Evolutionary conservation across 371 early-diverging fungal genomes (phyloP), one percentile per base, ranked within the genome.

Genomic region (Rhizopus sp.): DNA sequence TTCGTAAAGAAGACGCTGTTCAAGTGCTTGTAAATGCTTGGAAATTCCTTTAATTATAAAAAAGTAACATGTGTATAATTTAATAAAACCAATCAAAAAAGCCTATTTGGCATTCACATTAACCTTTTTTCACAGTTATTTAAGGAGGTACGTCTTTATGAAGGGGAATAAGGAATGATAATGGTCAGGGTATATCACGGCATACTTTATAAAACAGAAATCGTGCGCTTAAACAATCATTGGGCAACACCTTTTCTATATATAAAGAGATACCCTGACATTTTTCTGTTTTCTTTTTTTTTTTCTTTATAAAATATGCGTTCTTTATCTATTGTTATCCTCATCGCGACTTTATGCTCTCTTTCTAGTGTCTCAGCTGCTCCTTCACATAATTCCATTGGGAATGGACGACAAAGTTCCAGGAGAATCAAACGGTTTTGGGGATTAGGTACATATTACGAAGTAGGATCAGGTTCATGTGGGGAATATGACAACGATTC

Each of bases 21-120:
- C 79, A 77, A 58, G 69, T 86, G 32, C 69, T 93, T 45, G 51
- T 91, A 29, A 52, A 77, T 8, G 89, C 93, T 39, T 87, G 86
- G 88, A 68, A 77, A 63, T 47, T 73, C 29, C 73, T 88, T 44
- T 83, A 75, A 66, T 23, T 62, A 23, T 23, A 1, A 23, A 23
- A 23, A 23, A 23, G 23, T 23, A 23, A 23, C 2, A 23, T 23
- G 23, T 23, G 23, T 23, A 23, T 23, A 23, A 50, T 32, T n/a
- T 39, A 51, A 12, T 40, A 15, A 48, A 30, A 48, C 32, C 17
- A 55, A 5, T n/a, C 33, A 44, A 30, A 29, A 40, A 29, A 41
- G 30, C 32, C 34, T 51, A 38, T 51, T 33, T 51, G 51, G 37
- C 37, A 37, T 23, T 23, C 2, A 23, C 23, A 23, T 23, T 23